Conservation (phyloP, 805 yeast species). For the Candida gorgasii region DNA sequence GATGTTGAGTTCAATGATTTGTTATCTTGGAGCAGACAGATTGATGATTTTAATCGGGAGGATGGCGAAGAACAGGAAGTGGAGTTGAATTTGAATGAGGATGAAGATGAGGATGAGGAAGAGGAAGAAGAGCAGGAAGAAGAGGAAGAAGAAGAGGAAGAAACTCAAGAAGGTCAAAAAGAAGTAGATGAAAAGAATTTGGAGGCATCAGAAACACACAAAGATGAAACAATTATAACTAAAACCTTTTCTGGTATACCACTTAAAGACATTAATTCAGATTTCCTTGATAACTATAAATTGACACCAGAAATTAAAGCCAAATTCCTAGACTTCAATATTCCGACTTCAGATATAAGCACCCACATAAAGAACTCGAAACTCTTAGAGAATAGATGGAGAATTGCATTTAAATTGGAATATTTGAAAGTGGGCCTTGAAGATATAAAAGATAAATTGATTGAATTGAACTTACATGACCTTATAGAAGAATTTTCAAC, state of each 20-base stretch:
- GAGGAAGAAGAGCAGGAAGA: constrained; percentile 27
- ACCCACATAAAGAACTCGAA: not conserved
- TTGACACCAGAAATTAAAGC: not conserved
- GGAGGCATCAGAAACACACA: not conserved
- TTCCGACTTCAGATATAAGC: constrained; percentile 2
- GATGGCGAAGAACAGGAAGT: constrained; percentile 28
- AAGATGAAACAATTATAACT: not conserved
- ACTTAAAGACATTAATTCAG: constrained; percentile 7
- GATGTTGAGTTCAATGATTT: constrained; percentile 50
- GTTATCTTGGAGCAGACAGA: constrained; percentile 41
- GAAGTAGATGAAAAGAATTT: not conserved
- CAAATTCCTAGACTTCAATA: not conserved
- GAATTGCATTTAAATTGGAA: constrained; percentile 55
- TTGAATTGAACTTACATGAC: constrained; percentile 36
- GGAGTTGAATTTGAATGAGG: constrained; percentile 41
- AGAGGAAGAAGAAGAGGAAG: not conserved
- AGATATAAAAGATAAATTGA: constrained; percentile 45
- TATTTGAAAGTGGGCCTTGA: constrained; percentile 11
- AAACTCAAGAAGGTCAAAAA: not conserved
- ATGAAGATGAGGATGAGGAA: constrained; percentile 26
- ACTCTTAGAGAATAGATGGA: constrained; percentile 15
- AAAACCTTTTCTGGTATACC: constrained; percentile 1
- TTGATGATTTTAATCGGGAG: constrained; percentile 48
- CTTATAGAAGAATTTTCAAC: constrained; percentile 38
- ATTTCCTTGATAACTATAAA: not conserved